Evolutionary conservation across 305 asterid species (phyloP).

Genomic region (Ilex paraguariensis): DNA sequence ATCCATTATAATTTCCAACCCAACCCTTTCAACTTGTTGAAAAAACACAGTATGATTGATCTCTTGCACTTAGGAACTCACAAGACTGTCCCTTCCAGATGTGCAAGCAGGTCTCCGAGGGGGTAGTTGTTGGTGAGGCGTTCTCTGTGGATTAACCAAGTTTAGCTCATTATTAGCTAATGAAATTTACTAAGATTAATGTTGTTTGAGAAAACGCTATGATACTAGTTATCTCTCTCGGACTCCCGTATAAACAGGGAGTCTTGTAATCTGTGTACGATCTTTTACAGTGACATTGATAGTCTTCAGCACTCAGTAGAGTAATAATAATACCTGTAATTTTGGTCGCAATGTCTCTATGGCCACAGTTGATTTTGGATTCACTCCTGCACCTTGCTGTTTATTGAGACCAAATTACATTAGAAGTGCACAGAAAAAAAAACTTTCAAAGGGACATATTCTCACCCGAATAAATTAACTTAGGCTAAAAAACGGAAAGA

Average conservation of each 20-base stretch:
- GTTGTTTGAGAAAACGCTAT: too few species aligned
- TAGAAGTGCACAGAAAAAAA: background rate
- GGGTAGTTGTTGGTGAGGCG: constrained; percentile 47
- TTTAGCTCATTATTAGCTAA: background rate
- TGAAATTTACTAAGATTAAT: too few species aligned
- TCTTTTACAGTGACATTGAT: too few species aligned
- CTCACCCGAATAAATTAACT: too few species aligned
- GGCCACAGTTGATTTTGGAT: constrained; percentile 42
- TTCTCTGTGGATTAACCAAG: constrained; percentile 43
- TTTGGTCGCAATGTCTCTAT: constrained; percentile 78
- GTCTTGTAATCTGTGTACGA: too few species aligned
- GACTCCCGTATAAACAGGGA: too few species aligned
- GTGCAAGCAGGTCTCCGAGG: constrained; percentile 55
- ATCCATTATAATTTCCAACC: background rate
- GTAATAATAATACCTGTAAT: constrained; percentile 41
- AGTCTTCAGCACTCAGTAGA: background rate
- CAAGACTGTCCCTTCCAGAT: constrained; percentile 25
- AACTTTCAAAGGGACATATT: background rate
- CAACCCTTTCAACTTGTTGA: background rate
- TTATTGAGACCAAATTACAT: constrained; percentile 7
- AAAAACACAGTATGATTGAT: too few species aligned
- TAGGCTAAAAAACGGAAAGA: too few species aligned
- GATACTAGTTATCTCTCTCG: too few species aligned
- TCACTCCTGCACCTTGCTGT: constrained; percentile 74
- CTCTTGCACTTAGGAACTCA: background rate